These are phyloP conservation scores for Pythium rishiriense DNA, from an alignment of 352 stramenopile genomes.

Conservation along the genomic window DNA sequence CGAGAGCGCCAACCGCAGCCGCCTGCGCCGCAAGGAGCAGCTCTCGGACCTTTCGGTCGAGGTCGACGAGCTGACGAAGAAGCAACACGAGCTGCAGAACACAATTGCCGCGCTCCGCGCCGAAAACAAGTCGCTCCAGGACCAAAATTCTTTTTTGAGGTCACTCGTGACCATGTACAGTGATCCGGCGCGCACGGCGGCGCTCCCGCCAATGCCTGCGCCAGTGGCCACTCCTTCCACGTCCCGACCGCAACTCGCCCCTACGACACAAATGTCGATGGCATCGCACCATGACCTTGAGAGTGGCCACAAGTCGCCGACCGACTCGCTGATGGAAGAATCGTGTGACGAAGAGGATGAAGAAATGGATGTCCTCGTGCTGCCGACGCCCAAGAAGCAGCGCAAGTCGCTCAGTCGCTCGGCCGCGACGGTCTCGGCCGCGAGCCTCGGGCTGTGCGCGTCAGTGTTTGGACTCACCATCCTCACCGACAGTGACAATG, in stretches of 20 bases:
- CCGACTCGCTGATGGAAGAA: constrained; percentile 24
- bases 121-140: constrained; percentile 79
- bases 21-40: constrained; percentile 70
- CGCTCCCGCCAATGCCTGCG: constrained; percentile 32
- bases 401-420: constrained; percentile 24
- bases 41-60: constrained; percentile 57
- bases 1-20: constrained; percentile 83
- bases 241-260: constrained; percentile 15
- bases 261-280: constrained; percentile 17
- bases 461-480: constrained; percentile 82
- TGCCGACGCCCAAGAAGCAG: constrained; percentile 34
- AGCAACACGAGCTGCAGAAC: constrained; percentile 69
- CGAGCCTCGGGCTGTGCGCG: constrained; percentile 64
- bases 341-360: constrained; percentile 22
- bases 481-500: constrained; percentile 57
- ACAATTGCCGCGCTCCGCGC: constrained; percentile 64
- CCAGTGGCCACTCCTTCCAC: background rate
- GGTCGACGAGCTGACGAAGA: constrained; percentile 64
- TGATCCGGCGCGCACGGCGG: constrained; percentile 18
- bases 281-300: constrained; percentile 32
- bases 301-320: constrained; percentile 20
- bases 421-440: constrained; percentile 43
- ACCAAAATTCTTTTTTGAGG: constrained; percentile 78
- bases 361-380: constrained; percentile 31
- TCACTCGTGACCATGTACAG: constrained; percentile 67